Evolutionary conservation across 495 filamentous ascomycete genomes (phyloP).

Genomic region (Pseudoneurospora amorphoporcata): DNA sequence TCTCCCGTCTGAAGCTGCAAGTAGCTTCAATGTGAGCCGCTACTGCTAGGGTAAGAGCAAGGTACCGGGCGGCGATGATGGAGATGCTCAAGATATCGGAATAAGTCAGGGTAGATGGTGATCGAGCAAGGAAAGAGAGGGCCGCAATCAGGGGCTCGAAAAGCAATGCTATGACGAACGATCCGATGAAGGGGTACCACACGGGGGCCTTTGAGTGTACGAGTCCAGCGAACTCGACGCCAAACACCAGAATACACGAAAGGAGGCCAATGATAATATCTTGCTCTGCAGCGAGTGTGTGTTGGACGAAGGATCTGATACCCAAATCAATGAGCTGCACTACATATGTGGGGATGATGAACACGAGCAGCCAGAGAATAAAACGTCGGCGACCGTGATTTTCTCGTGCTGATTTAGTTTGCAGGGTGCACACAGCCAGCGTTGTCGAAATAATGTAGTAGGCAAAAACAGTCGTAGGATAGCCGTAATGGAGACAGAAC

Average conservation of each 20-base stretch:
- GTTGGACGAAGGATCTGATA: slow-evolving; percentile 26
- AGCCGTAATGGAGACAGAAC: slow-evolving; percentile 41
- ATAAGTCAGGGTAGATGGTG: background rate
- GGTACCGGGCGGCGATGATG: slow-evolving; percentile 21
- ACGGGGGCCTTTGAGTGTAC: slow-evolving; percentile 37
- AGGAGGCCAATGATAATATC: slow-evolving; percentile 42
- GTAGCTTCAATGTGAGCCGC: slow-evolving; percentile 22
- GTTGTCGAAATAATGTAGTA: slow-evolving; percentile 45
- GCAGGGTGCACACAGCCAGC: slow-evolving; percentile 45
- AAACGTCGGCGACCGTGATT: slow-evolving; percentile 33
- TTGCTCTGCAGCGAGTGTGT: slow-evolving; percentile 32
- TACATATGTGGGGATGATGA: slow-evolving; percentile 40
- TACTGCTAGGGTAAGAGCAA: slow-evolving; percentile 20
- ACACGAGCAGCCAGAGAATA: slow-evolving; percentile 38
- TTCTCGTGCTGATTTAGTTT: slow-evolving; percentile 29
- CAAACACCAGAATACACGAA: slow-evolving; percentile 45
- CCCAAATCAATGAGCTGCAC: slow-evolving; percentile 35
- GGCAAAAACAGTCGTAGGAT: slow-evolving; percentile 42
- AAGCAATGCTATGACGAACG: slow-evolving; percentile 41
- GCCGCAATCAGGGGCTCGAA: slow-evolving; percentile 37
- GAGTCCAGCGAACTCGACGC: slow-evolving; percentile 42
- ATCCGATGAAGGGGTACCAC: slow-evolving; percentile 53
- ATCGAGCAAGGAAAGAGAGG: slow-evolving; percentile 21
- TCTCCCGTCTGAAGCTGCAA: slow-evolving; percentile 19
- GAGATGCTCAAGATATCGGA: slow-evolving; percentile 27